A percentile compares a stretch with the other conserved stretches of the same genome.
Evolutionary conservation across 106 monocot genomes (phyloP).

Genomic region (Cymbidium sinense): DNA sequence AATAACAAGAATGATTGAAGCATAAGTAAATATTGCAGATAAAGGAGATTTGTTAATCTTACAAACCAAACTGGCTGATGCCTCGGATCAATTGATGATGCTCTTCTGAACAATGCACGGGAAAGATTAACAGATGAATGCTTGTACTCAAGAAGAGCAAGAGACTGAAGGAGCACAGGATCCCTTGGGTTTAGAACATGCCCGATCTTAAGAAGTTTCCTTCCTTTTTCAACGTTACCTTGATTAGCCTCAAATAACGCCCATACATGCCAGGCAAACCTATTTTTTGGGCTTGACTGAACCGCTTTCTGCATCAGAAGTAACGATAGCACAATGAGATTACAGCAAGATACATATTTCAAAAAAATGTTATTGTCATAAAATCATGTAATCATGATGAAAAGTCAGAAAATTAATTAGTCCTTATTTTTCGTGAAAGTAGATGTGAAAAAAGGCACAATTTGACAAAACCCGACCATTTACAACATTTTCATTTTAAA

Average conservation of each 20-base stretch:
- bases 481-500: no score
- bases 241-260: slow-evolving; percentile 80
- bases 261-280: slow-evolving; percentile 99
- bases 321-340: neutral
- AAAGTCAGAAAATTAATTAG: neutral
- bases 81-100: slow-evolving; percentile 70
- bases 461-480: no score
- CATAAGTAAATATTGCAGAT: neutral
- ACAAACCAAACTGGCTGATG: slow-evolving; percentile 98
- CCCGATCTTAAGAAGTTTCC: slow-evolving; percentile 91
- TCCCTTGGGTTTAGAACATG: slow-evolving; percentile 91
- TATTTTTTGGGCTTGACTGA: slow-evolving; percentile 93
- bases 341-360: neutral
- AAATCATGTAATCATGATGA: neutral
- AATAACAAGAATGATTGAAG: neutral
- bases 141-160: slow-evolving; percentile 92
- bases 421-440: no score
- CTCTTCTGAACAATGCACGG: slow-evolving; percentile 75
- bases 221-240: slow-evolving; percentile 63
- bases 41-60: slow-evolving; percentile 18
- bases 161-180: slow-evolving; percentile 93
- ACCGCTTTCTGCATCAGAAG: slow-evolving; percentile 71
- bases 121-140: slow-evolving; percentile 75
- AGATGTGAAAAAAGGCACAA: no score
- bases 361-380: neutral